Percentiles rank a stretch among this genome's conserved stretches.
Conservation (phyloP, 225 moss, liverwort and hornwort species). For the Antitrichia curtipendula region DNA sequence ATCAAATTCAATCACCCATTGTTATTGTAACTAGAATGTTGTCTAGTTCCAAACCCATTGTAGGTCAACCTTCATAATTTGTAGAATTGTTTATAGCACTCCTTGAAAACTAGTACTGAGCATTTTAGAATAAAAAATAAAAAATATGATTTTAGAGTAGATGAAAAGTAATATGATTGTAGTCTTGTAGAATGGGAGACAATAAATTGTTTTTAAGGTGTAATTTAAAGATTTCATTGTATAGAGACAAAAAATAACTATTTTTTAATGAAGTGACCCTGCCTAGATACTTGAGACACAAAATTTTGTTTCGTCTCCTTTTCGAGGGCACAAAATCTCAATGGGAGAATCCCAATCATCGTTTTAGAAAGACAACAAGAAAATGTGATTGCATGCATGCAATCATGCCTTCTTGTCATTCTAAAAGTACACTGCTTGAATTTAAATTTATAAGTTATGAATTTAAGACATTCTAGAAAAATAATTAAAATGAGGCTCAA, state of each 20-base stretch:
- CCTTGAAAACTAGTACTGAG: background rate
- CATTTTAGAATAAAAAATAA: background rate
- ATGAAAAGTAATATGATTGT: background rate
- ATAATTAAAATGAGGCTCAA: background rate
- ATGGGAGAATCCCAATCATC: background rate
- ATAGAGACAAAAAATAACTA: too few relatives aligned
- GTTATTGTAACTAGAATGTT: background rate
- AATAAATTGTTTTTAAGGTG: background rate
- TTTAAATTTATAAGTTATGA: background rate
- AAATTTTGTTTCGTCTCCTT: background rate
- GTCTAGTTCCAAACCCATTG: background rate
- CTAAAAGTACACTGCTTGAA: background rate
- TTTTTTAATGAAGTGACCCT: background rate
- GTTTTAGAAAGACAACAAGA: background rate
- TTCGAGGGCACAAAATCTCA: fast-evolving
- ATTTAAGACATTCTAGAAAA: background rate
- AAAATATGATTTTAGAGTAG: background rate
- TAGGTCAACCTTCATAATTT: background rate
- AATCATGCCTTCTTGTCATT: background rate
- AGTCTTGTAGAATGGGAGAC: background rate
- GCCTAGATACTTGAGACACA: background rate
- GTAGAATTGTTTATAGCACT: background rate
- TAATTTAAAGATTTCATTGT: background rate
- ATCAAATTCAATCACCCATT: background rate
- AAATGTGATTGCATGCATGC: background rate